These are phyloP conservation scores for Camellia sinensis DNA, from an alignment of 148 eudicot genomes.

Conservation along the genomic window DNA sequence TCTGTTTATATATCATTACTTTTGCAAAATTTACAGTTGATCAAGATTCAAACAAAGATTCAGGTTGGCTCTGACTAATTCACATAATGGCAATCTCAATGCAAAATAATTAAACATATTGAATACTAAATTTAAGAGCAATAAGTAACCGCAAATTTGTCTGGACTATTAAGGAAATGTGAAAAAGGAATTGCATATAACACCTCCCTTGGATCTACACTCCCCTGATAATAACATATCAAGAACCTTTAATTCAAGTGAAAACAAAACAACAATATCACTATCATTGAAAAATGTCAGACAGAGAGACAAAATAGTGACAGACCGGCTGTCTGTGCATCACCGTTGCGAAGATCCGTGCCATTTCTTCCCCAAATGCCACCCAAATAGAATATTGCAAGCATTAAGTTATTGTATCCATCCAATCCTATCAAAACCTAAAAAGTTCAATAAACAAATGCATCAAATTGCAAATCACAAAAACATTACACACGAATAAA, in stretches of 20 bases:
- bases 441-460: background rate
- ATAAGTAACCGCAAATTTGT: background rate
- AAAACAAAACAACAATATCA: background rate
- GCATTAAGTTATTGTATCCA: background rate
- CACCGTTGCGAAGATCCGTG: background rate
- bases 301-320: background rate
- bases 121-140: background rate
- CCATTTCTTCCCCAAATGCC: background rate
- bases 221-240: conserved; percentile 2
- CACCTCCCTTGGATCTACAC: conserved; percentile 12
- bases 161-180: background rate
- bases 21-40: background rate
- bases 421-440: background rate
- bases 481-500: background rate
- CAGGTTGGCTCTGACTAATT: background rate
- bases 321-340: too few relatives aligned
- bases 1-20: too few relatives aligned
- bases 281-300: background rate
- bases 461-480: background rate
- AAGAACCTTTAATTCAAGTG: background rate
- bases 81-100: background rate
- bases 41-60: background rate
- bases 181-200: background rate
- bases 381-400: background rate
- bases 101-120: conserved; percentile 1